These are phyloP conservation scores for Aureobasidium sp. DNA, from an alignment of 2,329 filamentous ascomycete genomes.

Conservation along the genomic window DNA sequence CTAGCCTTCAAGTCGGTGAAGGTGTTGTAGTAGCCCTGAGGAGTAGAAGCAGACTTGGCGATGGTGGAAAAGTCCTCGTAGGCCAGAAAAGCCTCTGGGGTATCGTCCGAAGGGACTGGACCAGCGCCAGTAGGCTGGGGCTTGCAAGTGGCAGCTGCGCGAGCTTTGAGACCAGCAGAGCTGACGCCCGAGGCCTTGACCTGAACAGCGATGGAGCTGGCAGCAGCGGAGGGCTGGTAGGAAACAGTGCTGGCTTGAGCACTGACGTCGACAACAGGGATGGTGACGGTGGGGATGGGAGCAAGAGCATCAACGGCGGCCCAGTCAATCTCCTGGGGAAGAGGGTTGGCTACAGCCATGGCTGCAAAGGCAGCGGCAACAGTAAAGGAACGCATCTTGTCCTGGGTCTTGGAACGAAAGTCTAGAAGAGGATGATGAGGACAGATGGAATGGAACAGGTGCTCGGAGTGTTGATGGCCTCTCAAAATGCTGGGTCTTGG, in stretches of 20 bases:
- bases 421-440: background rate
- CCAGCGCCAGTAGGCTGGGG: constrained; percentile 2
- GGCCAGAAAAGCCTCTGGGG: constrained; percentile 18
- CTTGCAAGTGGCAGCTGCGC: background rate
- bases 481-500: background rate
- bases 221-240: constrained; percentile 16
- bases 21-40: constrained; percentile 19
- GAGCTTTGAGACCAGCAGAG: background rate
- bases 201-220: background rate
- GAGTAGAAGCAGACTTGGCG: constrained; percentile 17
- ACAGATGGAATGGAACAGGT: background rate
- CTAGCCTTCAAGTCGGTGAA: constrained; percentile 19
- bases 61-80: constrained; percentile 18
- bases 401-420: background rate
- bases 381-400: constrained; percentile 12
- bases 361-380: constrained; percentile 14
- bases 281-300: constrained; percentile 12
- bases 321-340: constrained; percentile 19
- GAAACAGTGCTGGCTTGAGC: constrained; percentile 16
- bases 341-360: constrained; percentile 11
- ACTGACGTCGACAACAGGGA: constrained; percentile 14
- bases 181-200: constrained; percentile 4
- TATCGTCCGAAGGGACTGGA: constrained; percentile 17
- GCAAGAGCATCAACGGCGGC: constrained; percentile 17
- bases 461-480: background rate